phyloP scores from a whole-genome alignment of 306 rosid species.

The Hippophae rhamnoides region DNA sequence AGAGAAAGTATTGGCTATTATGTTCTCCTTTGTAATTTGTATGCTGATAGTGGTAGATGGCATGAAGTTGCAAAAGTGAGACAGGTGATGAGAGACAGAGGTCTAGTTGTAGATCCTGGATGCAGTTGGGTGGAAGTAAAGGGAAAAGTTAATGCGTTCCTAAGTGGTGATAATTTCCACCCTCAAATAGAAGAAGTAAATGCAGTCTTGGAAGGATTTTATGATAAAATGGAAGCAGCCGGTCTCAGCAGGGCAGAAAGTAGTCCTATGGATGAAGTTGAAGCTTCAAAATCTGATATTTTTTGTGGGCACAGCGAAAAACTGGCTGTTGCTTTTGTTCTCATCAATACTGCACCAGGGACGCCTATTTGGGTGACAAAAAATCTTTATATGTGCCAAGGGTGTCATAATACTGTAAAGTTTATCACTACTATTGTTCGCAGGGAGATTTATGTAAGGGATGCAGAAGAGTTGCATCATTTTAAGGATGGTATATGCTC shows the following conservation, averaged over 20 bases:
- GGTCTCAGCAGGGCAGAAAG: slow-evolving; percentile 30
- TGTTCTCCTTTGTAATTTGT: slow-evolving; percentile 63
- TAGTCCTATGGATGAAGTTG: slow-evolving; percentile 30
- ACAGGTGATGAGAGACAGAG: slow-evolving; percentile 59
- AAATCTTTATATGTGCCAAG: slow-evolving; percentile 78
- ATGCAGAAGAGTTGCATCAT: slow-evolving; percentile 72
- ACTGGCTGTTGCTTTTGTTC: slow-evolving; percentile 65
- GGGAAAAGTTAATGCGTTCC: slow-evolving; percentile 84
- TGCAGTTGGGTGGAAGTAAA: slow-evolving; percentile 91
- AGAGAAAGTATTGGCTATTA: slow-evolving; percentile 58
- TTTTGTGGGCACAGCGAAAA: slow-evolving; percentile 93
- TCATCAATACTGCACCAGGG: slow-evolving; percentile 76
- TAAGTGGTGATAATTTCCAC: slow-evolving; percentile 58
- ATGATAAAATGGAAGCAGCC: slow-evolving; percentile 55
- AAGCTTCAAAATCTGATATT: slow-evolving; percentile 77
- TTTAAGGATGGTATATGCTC: slow-evolving; percentile 84
- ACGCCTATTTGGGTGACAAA: slow-evolving; percentile 77
- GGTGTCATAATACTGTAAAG: slow-evolving; percentile 60
- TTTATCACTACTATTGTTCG: slow-evolving; percentile 69
- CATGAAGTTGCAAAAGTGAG: slow-evolving; percentile 61
- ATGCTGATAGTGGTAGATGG: slow-evolving; percentile 61
- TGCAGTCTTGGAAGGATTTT: slow-evolving; percentile 56
- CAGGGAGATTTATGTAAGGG: slow-evolving; percentile 74
- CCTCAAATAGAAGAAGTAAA: slow-evolving; percentile 56
- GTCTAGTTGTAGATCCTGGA: slow-evolving; percentile 72